These are phyloP conservation scores for Colletotrichum zoysiae DNA, from an alignment of 2,329 filamentous ascomycete genomes.

Conservation along the genomic window DNA sequence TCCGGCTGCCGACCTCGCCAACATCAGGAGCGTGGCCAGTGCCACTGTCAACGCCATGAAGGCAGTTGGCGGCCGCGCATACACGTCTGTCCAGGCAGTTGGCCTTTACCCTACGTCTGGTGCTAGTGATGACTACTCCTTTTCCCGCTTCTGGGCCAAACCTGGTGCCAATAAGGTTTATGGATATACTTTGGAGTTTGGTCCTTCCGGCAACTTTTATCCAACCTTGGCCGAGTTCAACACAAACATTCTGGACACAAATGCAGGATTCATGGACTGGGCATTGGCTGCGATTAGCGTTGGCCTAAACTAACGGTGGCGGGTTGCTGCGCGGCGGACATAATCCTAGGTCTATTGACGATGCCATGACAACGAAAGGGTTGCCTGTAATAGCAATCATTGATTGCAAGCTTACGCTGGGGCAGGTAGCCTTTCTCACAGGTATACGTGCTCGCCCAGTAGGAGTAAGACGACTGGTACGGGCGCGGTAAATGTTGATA, in stretches of 20 bases:
- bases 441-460: neutral
- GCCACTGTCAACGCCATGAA: conserved; percentile 52
- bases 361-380: no score
- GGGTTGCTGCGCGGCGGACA: neutral
- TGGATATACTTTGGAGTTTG: conserved; percentile 55
- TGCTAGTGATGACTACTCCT: conserved; percentile 54
- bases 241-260: conserved; percentile 56
- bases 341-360: neutral
- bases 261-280: conserved; percentile 57
- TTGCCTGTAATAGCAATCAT: neutral
- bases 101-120: conserved; percentile 53
- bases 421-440: neutral
- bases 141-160: conserved; percentile 52
- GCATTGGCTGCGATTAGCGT: conserved; percentile 51
- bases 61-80: conserved; percentile 52
- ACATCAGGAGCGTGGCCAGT: conserved; percentile 50
- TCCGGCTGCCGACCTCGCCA: conserved; percentile 49
- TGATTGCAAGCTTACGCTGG: neutral
- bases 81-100: conserved; percentile 49
- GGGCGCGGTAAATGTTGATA: neutral
- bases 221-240: conserved; percentile 54
- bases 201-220: conserved; percentile 54
- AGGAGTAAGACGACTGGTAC: no score
- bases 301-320: conserved; percentile 3
- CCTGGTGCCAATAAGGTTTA: conserved; percentile 54